Conservation (phyloP, 139 green algal genomes). For the Closterium sp. region DNA sequence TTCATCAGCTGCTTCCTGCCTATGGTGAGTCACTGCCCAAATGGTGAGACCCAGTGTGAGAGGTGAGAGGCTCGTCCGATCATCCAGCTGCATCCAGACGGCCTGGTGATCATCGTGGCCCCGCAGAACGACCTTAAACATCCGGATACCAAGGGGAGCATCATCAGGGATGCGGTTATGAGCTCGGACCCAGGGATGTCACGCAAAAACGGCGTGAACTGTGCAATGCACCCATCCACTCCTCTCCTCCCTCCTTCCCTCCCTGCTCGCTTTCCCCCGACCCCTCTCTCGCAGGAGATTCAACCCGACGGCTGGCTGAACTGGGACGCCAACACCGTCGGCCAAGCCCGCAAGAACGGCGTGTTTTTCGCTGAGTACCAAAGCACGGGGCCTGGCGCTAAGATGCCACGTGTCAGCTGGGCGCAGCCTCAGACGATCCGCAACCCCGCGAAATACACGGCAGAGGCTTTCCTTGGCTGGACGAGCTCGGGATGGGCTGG, state of each 20-base stretch:
- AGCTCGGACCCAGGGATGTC: neutral
- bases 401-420: neutral
- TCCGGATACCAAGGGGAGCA: neutral
- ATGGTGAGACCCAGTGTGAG: neutral
- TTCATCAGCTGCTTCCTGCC: constrained; percentile 10
- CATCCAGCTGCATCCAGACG: neutral
- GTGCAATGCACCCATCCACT: too few relatives aligned
- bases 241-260: neutral
- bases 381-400: neutral
- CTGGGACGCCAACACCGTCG: neutral
- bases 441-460: neutral
- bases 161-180: neutral
- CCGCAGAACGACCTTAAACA: neutral
- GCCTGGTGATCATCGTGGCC: neutral
- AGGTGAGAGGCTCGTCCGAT: neutral
- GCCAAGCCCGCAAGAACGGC: neutral
- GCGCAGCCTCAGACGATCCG: neutral
- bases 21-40: neutral
- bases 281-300: neutral
- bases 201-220: too few relatives aligned
- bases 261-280: neutral
- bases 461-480: neutral
- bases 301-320: neutral
- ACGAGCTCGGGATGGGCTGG: neutral
- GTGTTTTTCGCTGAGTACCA: neutral